phyloP scores from a whole-genome alignment of 768 basidiomycete species.

The Phanerochaete carnosa region DNA sequence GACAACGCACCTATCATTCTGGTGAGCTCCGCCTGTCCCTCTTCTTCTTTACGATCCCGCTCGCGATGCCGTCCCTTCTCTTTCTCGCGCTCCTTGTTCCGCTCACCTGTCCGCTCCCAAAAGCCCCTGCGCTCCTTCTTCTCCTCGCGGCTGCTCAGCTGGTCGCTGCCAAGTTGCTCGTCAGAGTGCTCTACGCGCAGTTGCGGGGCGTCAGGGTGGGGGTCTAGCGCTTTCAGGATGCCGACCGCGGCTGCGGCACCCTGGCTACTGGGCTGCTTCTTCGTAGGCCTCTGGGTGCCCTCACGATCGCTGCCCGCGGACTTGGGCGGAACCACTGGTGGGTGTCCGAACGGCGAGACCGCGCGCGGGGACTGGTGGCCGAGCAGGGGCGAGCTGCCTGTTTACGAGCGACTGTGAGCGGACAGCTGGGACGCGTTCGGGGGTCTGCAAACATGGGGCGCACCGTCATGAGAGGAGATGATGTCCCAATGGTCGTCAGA shows the following conservation, averaged over 20 bases:
- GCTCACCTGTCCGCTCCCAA: conserved; percentile 32
- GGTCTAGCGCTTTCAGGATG: conserved; percentile 63
- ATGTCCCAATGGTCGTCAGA: conserved; percentile 27
- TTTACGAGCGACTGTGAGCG: background rate
- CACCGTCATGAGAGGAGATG: conserved; percentile 11
- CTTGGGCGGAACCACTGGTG: conserved; percentile 8
- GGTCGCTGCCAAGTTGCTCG: conserved; percentile 25
- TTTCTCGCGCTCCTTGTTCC: conserved; percentile 31
- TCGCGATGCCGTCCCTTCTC: conserved; percentile 40
- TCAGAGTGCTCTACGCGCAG: conserved; percentile 26
- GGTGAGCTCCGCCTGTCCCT: conserved; percentile 51
- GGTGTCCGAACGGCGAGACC: conserved; percentile 6
- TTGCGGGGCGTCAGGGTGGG: conserved; percentile 27
- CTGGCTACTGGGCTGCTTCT: conserved; percentile 21
- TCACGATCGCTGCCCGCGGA: conserved; percentile 18
- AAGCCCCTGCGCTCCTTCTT: conserved; percentile 48
- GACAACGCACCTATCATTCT: conserved; percentile 61
- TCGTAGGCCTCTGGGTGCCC: conserved; percentile 15
- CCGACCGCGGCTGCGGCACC: conserved; percentile 41
- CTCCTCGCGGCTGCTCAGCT: conserved; percentile 27
- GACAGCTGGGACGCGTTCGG: background rate
- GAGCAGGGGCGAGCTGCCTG: conserved; percentile 9
- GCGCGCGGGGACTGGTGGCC: conserved; percentile 12
- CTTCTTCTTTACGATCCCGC: conserved; percentile 40
- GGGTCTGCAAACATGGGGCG: background rate